These are phyloP conservation scores for Macroventuria anomochaeta DNA, from an alignment of 2,329 filamentous ascomycete genomes.

Conservation along the genomic window DNA sequence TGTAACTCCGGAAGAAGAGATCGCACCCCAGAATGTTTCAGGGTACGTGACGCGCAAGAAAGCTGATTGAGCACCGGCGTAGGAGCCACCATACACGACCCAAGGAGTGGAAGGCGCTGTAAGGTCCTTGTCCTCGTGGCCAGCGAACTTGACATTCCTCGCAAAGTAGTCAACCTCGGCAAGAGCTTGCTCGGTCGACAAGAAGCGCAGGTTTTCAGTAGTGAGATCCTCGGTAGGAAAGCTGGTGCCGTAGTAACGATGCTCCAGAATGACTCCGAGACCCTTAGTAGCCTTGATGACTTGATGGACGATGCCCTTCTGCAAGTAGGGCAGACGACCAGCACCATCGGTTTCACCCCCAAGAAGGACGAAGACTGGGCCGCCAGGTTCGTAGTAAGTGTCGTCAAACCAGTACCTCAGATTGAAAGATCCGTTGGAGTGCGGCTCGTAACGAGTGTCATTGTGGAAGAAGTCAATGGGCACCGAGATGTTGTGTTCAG, in stretches of 20 bases:
- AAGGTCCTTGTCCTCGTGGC: constrained; percentile 67
- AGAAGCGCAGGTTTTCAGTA: constrained; percentile 75
- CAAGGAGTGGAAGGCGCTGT: constrained; percentile 71
- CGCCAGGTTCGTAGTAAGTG: constrained; percentile 74
- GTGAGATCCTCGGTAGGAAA: constrained; percentile 71
- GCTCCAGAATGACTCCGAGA: constrained; percentile 81
- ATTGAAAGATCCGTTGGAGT: constrained; percentile 70
- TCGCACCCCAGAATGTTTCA: constrained; percentile 77
- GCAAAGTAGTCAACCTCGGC: constrained; percentile 86
- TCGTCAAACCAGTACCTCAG: constrained; percentile 86
- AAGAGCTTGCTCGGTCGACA: constrained; percentile 82
- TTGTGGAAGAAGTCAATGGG: constrained; percentile 85
- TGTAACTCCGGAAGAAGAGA: constrained; percentile 81
- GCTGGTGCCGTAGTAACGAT: constrained; percentile 84
- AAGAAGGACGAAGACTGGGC: constrained; percentile 79
- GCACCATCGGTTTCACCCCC: constrained; percentile 72
- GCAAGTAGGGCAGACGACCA: constrained; percentile 71
- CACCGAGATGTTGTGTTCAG: constrained; percentile 60
- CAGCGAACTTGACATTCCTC: constrained; percentile 71
- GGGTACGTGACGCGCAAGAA: constrained; percentile 80
- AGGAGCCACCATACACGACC: constrained; percentile 83
- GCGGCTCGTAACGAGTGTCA: constrained; percentile 77
- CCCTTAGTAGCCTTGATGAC: constrained; percentile 71
- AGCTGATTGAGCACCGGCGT: constrained; percentile 80
- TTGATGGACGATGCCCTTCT: constrained; percentile 78